Evolutionary conservation across 805 yeast species (phyloP).

Genomic region (Phaffomyces opuntiae): DNA sequence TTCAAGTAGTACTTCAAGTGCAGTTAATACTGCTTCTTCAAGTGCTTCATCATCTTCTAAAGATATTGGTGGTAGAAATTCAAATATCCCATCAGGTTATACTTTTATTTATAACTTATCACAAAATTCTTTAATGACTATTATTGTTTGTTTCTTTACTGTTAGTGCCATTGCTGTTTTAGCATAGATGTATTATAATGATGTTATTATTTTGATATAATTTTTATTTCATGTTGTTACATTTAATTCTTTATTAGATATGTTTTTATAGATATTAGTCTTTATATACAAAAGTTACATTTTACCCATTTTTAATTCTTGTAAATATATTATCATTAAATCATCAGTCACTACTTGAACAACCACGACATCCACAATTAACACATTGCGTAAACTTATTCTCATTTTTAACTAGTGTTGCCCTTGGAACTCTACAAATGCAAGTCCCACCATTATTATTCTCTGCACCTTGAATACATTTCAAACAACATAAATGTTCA

Average conservation of each 20-base stretch:
- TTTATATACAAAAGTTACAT: no score
- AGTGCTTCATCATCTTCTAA: slow-evolving; percentile 22
- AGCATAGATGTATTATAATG: slow-evolving; percentile 1
- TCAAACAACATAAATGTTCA: slow-evolving; percentile 76
- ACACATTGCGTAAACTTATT: slow-evolving; percentile 48
- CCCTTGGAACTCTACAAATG: slow-evolving; percentile 78
- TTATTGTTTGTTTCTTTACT: slow-evolving; percentile 5
- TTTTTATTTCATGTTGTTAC: not conserved
- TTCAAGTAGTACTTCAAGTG: slow-evolving; percentile 18
- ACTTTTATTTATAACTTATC: slow-evolving; percentile 6
- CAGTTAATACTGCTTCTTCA: slow-evolving; percentile 14
- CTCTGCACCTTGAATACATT: slow-evolving; percentile 62
- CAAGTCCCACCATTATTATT: slow-evolving; percentile 65
- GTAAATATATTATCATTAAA: no score
- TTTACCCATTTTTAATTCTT: not conserved
- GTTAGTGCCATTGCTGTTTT: slow-evolving; percentile 10
- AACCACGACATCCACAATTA: slow-evolving; percentile 82
- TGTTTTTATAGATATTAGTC: no score
- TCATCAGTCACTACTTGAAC: slow-evolving; percentile 62
- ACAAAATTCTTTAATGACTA: slow-evolving; percentile 3
- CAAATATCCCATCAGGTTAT: slow-evolving; percentile 17
- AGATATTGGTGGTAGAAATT: slow-evolving; percentile 17
- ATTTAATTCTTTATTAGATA: no score
- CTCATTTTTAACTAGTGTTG: slow-evolving; percentile 34
- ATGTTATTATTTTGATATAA: not conserved